These are phyloP conservation scores for Neurospora terricola DNA, from an alignment of 495 filamentous ascomycete genomes.

Conservation along the genomic window DNA sequence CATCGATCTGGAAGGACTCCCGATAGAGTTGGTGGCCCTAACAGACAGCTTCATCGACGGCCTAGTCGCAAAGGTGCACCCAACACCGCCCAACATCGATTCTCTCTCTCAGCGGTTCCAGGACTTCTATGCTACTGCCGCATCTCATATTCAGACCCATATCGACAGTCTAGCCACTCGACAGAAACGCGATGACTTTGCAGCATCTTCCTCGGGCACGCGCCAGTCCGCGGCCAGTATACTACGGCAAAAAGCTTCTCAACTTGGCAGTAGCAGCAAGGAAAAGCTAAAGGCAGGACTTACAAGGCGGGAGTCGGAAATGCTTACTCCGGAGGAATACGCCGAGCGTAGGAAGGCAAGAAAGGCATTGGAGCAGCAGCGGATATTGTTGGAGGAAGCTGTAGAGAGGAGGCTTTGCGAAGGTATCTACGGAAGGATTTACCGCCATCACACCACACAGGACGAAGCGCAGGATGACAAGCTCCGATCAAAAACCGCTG, in stretches of 20 bases:
- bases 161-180: slow-evolving; percentile 70
- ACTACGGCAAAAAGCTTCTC: slow-evolving; percentile 40
- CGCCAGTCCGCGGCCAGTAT: slow-evolving; percentile 42
- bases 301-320: slow-evolving; percentile 42
- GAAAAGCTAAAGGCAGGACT: slow-evolving; percentile 32
- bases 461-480: slow-evolving; percentile 96
- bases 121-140: slow-evolving; percentile 81
- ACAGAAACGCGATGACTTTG: slow-evolving; percentile 52
- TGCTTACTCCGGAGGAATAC: slow-evolving; percentile 84
- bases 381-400: slow-evolving; percentile 74
- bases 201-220: slow-evolving; percentile 40
- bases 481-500: slow-evolving; percentile 86
- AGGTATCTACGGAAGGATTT: slow-evolving; percentile 75
- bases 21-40: slow-evolving; percentile 82
- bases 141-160: slow-evolving; percentile 77
- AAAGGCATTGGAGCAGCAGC: slow-evolving; percentile 66
- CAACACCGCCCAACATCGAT: slow-evolving; percentile 73
- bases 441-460: slow-evolving; percentile 81
- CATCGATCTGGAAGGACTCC: slow-evolving; percentile 72
- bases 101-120: slow-evolving; percentile 82
- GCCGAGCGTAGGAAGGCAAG: slow-evolving; percentile 67
- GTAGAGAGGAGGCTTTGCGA: slow-evolving; percentile 85
- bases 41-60: slow-evolving; percentile 93
- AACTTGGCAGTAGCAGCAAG: slow-evolving; percentile 39
- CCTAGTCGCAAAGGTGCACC: slow-evolving; percentile 76